Conservation (phyloP, 345 rosid species). For the Lagerstroemia speciosa region DNA sequence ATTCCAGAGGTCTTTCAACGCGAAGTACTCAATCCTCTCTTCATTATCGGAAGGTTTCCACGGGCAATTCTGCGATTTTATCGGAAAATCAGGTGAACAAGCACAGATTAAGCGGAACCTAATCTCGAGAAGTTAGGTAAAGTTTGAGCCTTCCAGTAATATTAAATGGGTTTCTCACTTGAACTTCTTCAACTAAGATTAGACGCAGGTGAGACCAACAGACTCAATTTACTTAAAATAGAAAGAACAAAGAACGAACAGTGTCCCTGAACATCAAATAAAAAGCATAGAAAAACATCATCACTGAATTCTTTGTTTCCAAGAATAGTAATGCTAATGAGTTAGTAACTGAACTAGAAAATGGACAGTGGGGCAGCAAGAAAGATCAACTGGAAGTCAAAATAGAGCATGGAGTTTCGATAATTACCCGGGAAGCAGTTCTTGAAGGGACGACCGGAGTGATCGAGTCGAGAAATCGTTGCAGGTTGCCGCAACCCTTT, state of each 20-base stretch:
- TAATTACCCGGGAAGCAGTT: conserved; percentile 32
- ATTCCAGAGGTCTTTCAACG: conserved; percentile 57
- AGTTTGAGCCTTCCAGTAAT: neutral
- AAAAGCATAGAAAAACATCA: no score
- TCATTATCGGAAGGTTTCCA: conserved; percentile 39
- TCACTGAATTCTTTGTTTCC: no score
- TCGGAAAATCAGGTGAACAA: neutral
- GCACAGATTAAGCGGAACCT: neutral
- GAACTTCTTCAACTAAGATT: neutral
- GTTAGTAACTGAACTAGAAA: no score
- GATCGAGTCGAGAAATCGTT: conserved; percentile 31
- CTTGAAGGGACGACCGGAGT: conserved; percentile 42
- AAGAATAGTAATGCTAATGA: no score
- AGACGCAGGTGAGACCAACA: no score
- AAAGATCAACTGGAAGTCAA: neutral
- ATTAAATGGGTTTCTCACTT: neutral
- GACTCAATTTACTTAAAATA: neutral
- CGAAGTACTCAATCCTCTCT: conserved; percentile 39
- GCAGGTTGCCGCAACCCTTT: conserved; percentile 19
- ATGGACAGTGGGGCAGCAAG: neutral
- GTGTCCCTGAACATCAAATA: neutral
- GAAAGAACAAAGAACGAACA: neutral
- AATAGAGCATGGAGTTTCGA: neutral
- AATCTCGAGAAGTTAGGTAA: neutral
- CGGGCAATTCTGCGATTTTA: conserved; percentile 31